A percentile compares a stretch with the other conserved stretches of the same genome.
phyloP scores from a whole-genome alignment of 164 flowering plant species.

The Nelumbo lutea region DNA sequence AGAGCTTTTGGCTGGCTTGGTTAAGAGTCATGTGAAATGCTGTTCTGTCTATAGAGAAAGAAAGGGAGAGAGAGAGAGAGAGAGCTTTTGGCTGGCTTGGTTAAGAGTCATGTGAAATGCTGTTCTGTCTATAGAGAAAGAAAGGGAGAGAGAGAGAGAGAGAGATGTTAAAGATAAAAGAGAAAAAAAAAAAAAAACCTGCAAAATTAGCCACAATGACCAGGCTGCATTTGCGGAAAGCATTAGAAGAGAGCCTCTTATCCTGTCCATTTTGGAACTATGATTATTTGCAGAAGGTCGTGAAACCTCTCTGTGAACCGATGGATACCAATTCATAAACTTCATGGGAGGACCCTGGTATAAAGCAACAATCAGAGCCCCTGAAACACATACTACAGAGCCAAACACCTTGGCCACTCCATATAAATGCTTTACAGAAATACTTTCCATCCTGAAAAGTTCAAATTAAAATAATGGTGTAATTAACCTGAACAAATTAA shows the following conservation, averaged over 20 bases:
- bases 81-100: too few species aligned
- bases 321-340: slow-evolving; percentile 22
- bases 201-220: slow-evolving; percentile 69
- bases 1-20: too few species aligned
- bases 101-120: neutral
- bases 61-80: neutral
- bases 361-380: slow-evolving; percentile 60
- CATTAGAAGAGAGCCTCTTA: slow-evolving; percentile 60
- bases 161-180: too few species aligned
- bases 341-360: slow-evolving; percentile 53
- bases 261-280: slow-evolving; percentile 25
- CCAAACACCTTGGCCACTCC: slow-evolving; percentile 62
- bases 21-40: neutral
- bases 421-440: slow-evolving; percentile 26
- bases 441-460: slow-evolving; percentile 49
- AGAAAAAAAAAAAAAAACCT: slow-evolving; percentile 29
- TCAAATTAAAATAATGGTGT: neutral
- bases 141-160: neutral
- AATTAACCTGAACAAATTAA: too few species aligned
- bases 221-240: slow-evolving; percentile 46
- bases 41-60: neutral
- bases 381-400: slow-evolving; percentile 43
- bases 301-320: slow-evolving; percentile 15
- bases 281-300: neutral
- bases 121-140: neutral